Base-by-base conservation (phyloP, 805 yeast species). In the Starmerella floris region DNA sequence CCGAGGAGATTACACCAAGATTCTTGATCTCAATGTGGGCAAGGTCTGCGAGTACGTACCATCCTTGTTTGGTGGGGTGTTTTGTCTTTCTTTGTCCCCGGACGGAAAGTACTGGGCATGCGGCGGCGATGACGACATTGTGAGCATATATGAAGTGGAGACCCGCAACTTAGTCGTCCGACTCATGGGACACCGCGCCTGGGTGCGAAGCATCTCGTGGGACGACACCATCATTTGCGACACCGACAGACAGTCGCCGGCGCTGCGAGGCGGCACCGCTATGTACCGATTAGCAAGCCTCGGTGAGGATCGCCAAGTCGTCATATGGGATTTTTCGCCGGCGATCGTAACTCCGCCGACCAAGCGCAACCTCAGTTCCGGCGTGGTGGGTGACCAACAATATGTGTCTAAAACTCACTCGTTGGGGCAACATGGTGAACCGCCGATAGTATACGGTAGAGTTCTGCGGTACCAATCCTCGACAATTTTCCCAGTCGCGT, bases 1-100 rank as follows among this genome's bases (percentile, higher is more conserved):
- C 5, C 80, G 74, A 46, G 84, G 79, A 54, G 91, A 85, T 2
- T 70, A 69, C 46, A 61, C 77, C 22, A 61, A 80, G 37, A 51
- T 80, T 16, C 62, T 80, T 37, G 79, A 78, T 54, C 56, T 77
- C 2, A 74, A 72, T 46, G 44, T 42, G 10, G 39, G 39, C n/a
- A 10, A 9, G n/a, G 44, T 70, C 3, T 53, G 73, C 1, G 87
- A 78, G 51, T 62, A 77, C 1, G 58, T 74, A 27, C 74, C 82
- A 3, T 70, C 79, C 28, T 77, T 76, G 53, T 81, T 76, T 56
- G 82, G 79, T 28, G 83, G 84, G 0, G 60, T 78, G 10, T 59
- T 70, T 25, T 68, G 73, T 49, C 56, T 71, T 19, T 64, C 64
- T 20, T 69, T 70, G 50, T 76, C 79, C 1, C 74, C 73, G 15